These are phyloP conservation scores for Zygoascus sp. DNA, from an alignment of 1,139 yeast genomes.

Conservation along the genomic window DNA sequence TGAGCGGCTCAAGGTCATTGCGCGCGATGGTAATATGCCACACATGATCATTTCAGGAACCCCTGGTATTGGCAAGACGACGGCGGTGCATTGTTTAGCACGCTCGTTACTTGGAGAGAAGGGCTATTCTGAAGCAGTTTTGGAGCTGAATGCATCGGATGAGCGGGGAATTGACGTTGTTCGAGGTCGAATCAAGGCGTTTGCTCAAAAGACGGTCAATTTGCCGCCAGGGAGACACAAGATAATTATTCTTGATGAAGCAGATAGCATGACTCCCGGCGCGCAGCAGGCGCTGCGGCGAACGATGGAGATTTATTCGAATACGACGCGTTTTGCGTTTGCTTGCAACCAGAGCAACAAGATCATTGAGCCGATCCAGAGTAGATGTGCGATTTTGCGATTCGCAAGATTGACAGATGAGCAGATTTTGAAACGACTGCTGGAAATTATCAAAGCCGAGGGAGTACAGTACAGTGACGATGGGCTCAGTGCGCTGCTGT, in stretches of 20 bases:
- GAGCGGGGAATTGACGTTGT: conserved; percentile 96
- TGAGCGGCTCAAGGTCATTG: conserved; percentile 76
- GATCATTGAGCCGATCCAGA: conserved; percentile 93
- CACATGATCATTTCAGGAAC: conserved; percentile 83
- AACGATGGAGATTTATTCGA: conserved; percentile 94
- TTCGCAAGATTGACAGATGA: conserved; percentile 78
- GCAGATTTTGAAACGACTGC: conserved; percentile 71
- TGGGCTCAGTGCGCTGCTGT: conserved; percentile 90
- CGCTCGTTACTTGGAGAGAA: conserved; percentile 67
- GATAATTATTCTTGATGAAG: conserved; percentile 87
- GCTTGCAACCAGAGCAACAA: conserved; percentile 94
- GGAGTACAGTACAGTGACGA: conserved; percentile 77
- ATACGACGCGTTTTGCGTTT: conserved; percentile 93
- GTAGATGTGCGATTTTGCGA: conserved; percentile 91
- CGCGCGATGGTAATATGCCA: conserved; percentile 93
- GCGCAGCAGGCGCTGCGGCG: conserved; percentile 97
- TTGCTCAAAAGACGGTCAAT: conserved; percentile 87
- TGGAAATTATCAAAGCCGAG: conserved; percentile 69
- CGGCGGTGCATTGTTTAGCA: conserved; percentile 88
- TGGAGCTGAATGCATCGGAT: conserved; percentile 93
- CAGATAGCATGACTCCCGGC: conserved; percentile 97
- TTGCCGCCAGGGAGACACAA: conserved; percentile 76
- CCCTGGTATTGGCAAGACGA: conserved; percentile 97
- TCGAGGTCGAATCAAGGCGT: conserved; percentile 84
- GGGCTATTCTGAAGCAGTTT: conserved; percentile 71